Percentiles rank a stretch among this genome's conserved stretches.
These are phyloP conservation scores for Mycena kentingensis DNA, from an alignment of 768 basidiomycete genomes.

Conservation along the genomic window DNA sequence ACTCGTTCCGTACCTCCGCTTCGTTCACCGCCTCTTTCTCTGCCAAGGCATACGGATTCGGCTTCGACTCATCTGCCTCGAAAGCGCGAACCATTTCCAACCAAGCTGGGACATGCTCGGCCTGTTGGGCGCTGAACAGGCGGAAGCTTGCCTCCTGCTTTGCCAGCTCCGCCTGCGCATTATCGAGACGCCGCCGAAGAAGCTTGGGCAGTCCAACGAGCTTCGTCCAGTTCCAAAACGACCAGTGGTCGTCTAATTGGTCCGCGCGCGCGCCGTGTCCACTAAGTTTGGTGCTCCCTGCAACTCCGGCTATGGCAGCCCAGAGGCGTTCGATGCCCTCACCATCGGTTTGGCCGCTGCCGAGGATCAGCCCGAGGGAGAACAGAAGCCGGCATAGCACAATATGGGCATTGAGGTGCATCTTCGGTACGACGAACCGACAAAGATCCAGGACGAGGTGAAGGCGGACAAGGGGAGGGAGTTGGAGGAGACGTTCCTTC, in stretches of 20 bases:
- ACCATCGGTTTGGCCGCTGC: slow-evolving; percentile 36
- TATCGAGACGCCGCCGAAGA: background rate
- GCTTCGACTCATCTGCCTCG: background rate
- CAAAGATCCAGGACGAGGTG: slow-evolving; percentile 4
- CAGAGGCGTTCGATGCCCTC: slow-evolving; percentile 37
- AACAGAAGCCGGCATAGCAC: slow-evolving; percentile 24
- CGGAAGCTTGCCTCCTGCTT: background rate
- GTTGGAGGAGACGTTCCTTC: slow-evolving; percentile 10
- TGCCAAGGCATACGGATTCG: background rate
- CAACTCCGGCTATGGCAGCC: slow-evolving; percentile 28
- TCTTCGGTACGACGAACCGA: slow-evolving; percentile 30
- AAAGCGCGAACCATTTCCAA: background rate
- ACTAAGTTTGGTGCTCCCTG: slow-evolving; percentile 38
- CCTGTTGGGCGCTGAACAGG: background rate
- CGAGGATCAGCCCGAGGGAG: slow-evolving; percentile 26
- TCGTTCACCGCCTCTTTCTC: background rate
- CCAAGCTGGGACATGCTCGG: background rate
- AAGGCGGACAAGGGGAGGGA: slow-evolving; percentile 16
- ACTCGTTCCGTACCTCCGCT: background rate
- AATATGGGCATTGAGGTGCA: slow-evolving; percentile 32
- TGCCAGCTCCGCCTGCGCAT: background rate
- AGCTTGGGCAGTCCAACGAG: background rate
- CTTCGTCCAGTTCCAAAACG: background rate
- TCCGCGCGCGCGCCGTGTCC: slow-evolving; percentile 33
- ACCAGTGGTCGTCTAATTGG: background rate